Base-by-base conservation (phyloP, 2,329 filamentous ascomycete species). In the Alternaria sp. region DNA sequence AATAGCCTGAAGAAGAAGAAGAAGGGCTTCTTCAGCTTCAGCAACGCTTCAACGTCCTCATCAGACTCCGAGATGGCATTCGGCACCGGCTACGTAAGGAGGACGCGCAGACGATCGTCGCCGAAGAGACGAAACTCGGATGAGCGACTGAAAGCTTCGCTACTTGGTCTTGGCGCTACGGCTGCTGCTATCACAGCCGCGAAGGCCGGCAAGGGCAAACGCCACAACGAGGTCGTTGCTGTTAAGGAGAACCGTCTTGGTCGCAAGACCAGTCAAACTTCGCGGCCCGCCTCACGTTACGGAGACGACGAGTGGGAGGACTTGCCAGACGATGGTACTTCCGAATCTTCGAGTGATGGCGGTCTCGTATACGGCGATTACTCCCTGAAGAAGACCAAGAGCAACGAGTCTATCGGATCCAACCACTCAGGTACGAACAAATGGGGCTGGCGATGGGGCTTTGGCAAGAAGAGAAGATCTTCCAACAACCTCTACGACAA, bases 391-490 rank as follows among this genome's bases (percentile, higher is more conserved):
- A 75, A 73, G 55, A 79, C 76, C 28, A 69, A 83, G 66, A 88
- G 86, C 63, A 77, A 80, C 43, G 86, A 87, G 54, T 88, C 87
- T 11, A 78, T 87, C 1, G 79, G 75, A 5, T 87, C 86, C 2
- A 82, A 86, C n/a, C 82, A 78, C 26, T 87, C 86, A 23, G 85
- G 84, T 23, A 84, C 82, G 3, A 83, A 82, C 56, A 87, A 87
- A 71, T 90, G 87, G 88, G 82, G 84, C 26, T 89, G 87, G 87
- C 82, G 86, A 62, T 89, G 87, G 86, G 85, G 86, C 30, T 84
- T 82, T 64, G 83, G 84, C 71, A 85, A 84, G 71, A 81, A 78
- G 66, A 77, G 75, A 54, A 70, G 69, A 47, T 76, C 78, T n/a
- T 72, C 70, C 5, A 74, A 79, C 12, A 80, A 74, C 46, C 70